Base-by-base conservation (phyloP, 768 basidiomycete species). In the Lepiota venenata region DNA sequence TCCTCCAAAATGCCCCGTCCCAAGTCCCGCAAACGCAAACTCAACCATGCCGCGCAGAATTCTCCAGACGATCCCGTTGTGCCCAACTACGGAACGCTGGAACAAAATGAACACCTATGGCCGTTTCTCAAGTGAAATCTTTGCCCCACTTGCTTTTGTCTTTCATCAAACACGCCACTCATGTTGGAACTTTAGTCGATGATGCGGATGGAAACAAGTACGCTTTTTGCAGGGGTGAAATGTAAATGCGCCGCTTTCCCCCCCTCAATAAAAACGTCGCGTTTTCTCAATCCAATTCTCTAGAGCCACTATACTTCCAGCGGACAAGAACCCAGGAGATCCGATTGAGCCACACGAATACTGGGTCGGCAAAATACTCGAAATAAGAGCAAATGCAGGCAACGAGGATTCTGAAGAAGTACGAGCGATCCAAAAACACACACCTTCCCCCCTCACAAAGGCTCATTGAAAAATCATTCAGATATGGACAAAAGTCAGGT, bases 401-500 rank as follows among this genome's bases (percentile, higher is more conserved):
- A 60, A 57, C 7, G 64, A 70, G 4, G 66, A 60, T 1, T 61
- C 62, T 2, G 72, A 61, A 61, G 56, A 56, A 2, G 71, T 79
- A 51, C 43, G 69, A 58, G 9, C 16, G 25, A 5, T 21, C 41
- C 40, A 42, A 22, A 15, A 1, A 15, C 32, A 6, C 2, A 10
- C 4, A 25, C 18, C n/a, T n/a, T n/a, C n/a, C n/a, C n/a, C n/a
- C n/a, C n/a, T 42, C 12, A 39, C 21, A 42, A 29, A 18, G 14
- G 22, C 35, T 18, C 41, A 1, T 38, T 39, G 38, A 10, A 6
- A 12, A 2, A 18, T 16, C 25, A 32, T 5, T 39, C 41, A 85
- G 77, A 82, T 84, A 0, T 84, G 80, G 80, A 72, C 69, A 0
- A 63, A 58, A 9, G 73, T 85, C 0, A 73, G 78, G 45, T 86